Percentiles rank a stretch among this genome's conserved stretches.
phyloP scores from a whole-genome alignment of 2,329 filamentous ascomycete species.

The Dichotomopilus funicola region DNA sequence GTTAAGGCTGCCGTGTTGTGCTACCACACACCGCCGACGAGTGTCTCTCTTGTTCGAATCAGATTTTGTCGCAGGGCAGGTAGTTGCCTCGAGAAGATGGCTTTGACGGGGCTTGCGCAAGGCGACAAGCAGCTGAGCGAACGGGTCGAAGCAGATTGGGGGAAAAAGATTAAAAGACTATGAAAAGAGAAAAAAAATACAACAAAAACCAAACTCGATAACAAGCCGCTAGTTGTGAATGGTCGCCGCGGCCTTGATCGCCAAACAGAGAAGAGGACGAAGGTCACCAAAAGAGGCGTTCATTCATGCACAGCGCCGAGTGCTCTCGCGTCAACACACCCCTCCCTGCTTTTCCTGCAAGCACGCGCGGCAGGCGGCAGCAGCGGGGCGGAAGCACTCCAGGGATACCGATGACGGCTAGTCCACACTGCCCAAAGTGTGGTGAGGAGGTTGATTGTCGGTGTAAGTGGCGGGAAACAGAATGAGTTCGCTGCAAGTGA shows the following conservation, averaged over 20 bases:
- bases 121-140: not conserved
- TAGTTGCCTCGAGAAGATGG: conserved; percentile 10
- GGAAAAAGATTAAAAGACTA: not conserved
- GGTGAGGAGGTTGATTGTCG: too few species aligned
- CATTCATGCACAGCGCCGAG: conserved; percentile 21
- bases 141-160: not conserved
- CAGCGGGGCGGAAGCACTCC: conserved; percentile 7
- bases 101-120: not conserved
- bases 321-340: conserved; percentile 10
- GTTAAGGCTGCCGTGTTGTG: conserved; percentile 21
- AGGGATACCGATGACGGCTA: conserved; percentile 2
- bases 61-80: not conserved
- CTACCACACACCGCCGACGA: conserved; percentile 22
- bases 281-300: conserved; percentile 19
- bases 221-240: conserved; percentile 14
- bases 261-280: conserved; percentile 19
- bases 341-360: conserved; percentile 14
- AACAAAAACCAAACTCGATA: not conserved
- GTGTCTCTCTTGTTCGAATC: conserved; percentile 12
- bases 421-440: too few species aligned
- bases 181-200: not conserved
- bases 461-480: too few species aligned
- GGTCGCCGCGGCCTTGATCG: conserved; percentile 14
- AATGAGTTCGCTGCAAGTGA: too few species aligned
- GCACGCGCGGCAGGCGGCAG: conserved; percentile 13